phyloP scores from a whole-genome alignment of 2,329 filamentous ascomycete species.

The Fusarium dimerum region DNA sequence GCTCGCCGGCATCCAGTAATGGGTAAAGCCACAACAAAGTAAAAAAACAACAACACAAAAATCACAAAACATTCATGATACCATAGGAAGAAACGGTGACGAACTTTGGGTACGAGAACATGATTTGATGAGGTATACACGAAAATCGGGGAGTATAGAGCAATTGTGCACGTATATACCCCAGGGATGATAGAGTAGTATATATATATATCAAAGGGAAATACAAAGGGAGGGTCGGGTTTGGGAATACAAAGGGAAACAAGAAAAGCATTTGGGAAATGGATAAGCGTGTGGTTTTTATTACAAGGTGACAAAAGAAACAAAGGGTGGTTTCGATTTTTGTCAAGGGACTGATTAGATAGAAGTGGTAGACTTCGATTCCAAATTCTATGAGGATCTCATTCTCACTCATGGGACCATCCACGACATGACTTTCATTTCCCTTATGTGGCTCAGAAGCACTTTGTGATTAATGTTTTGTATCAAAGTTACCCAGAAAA shows the following conservation, averaged over 20 bases:
- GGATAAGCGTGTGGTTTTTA: not conserved
- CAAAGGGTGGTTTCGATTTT: not conserved
- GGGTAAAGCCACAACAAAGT: not conserved
- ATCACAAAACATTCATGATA: conserved; percentile 16
- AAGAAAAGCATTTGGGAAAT: not conserved
- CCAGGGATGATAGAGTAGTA: conserved; percentile 20
- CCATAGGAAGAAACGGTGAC: conserved; percentile 14
- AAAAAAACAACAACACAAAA: conserved; percentile 22
- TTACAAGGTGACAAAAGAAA: not conserved
- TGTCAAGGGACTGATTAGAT: no score
- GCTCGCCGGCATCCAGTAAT: conserved; percentile 32
- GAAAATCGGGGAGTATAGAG: not conserved
- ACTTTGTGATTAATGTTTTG: conserved; percentile 1
- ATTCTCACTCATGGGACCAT: no score
- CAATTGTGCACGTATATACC: no score
- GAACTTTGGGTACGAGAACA: conserved; percentile 22
- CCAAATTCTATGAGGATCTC: no score
- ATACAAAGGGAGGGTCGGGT: not conserved
- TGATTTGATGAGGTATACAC: conserved; percentile 27
- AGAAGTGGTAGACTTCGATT: no score
- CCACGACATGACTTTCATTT: no score
- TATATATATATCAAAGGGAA: not conserved
- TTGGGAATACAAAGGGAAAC: not conserved
- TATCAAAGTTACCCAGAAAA: not conserved
- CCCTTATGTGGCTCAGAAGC: no score